Percentiles rank a stretch among this genome's conserved stretches.
phyloP scores from a whole-genome alignment of 495 filamentous ascomycete genomes.

The Eremomyces bilateralis region DNA sequence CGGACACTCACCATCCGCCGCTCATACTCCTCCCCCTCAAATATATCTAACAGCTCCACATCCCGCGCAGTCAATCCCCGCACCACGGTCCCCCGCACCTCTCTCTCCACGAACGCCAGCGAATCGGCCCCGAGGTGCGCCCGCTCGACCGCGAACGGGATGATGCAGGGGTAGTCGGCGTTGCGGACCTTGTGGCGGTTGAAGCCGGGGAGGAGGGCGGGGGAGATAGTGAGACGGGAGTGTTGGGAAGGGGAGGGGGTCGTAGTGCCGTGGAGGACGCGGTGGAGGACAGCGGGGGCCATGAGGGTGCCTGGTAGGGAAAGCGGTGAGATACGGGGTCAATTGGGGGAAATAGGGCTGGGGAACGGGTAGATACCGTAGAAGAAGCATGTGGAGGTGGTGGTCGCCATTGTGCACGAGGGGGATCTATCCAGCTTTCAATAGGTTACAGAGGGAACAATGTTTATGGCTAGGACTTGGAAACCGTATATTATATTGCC shows the following conservation, averaged over 20 bases:
- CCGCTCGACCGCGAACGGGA: slow-evolving; percentile 22
- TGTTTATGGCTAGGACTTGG: too few relatives aligned
- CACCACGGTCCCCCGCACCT: slow-evolving; percentile 64
- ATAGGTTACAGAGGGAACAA: too few relatives aligned
- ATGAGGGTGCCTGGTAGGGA: slow-evolving; percentile 34
- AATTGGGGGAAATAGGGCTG: not conserved
- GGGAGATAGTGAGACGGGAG: slow-evolving; percentile 44
- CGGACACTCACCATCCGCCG: slow-evolving; percentile 30
- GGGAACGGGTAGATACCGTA: slow-evolving; percentile 27
- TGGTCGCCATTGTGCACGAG: slow-evolving; percentile 6
- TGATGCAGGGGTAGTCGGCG: slow-evolving; percentile 75
- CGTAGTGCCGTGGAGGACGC: slow-evolving; percentile 50
- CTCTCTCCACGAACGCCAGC: slow-evolving; percentile 5
- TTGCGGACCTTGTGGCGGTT: slow-evolving; percentile 41
- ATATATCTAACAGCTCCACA: slow-evolving; percentile 52
- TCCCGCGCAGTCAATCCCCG: slow-evolving; percentile 60
- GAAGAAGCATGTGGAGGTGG: slow-evolving; percentile 42
- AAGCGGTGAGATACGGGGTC: not conserved
- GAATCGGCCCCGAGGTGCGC: too few relatives aligned
- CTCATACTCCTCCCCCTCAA: slow-evolving; percentile 61
- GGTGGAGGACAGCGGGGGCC: slow-evolving; percentile 60
- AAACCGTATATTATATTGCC: too few relatives aligned
- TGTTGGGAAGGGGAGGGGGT: slow-evolving; percentile 13
- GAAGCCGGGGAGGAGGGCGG: slow-evolving; percentile 54
- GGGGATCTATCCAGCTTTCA: too few relatives aligned